Evolutionary conservation across 2,329 filamentous ascomycete species (phyloP).

Genomic region (Aspergillus tamarii): DNA sequence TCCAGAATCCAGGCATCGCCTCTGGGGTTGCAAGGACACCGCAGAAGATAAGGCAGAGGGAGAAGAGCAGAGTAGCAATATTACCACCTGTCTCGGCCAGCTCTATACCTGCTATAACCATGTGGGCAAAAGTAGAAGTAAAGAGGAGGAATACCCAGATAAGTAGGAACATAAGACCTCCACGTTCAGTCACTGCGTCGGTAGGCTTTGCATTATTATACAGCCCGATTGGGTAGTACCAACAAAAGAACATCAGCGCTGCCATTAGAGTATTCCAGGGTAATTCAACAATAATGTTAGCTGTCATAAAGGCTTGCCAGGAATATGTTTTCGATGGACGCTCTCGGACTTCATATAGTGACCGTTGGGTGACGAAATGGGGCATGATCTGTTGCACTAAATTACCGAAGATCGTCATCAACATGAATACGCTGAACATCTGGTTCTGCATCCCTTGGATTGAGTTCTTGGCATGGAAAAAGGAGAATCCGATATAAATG

Average conservation of each 20-base stretch:
- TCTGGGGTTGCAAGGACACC: slow-evolving; percentile 54
- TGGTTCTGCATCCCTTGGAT: slow-evolving; percentile 84
- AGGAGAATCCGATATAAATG: slow-evolving; percentile 82
- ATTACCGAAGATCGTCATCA: slow-evolving; percentile 75
- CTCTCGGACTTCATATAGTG: slow-evolving; percentile 63
- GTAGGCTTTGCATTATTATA: slow-evolving; percentile 45
- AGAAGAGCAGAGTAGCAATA: slow-evolving; percentile 62
- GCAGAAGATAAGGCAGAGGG: slow-evolving; percentile 64
- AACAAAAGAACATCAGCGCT: slow-evolving; percentile 65
- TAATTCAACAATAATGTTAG: slow-evolving; percentile 72
- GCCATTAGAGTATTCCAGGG: slow-evolving; percentile 66
- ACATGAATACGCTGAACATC: slow-evolving; percentile 86
- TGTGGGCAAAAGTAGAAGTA: slow-evolving; percentile 70
- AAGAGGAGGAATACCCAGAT: slow-evolving; percentile 70
- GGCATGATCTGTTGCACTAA: slow-evolving; percentile 59
- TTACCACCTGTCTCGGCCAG: slow-evolving; percentile 69
- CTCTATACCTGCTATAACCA: slow-evolving; percentile 71
- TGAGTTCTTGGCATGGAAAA: slow-evolving; percentile 73
- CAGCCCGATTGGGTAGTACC: slow-evolving; percentile 66
- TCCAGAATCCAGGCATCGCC: slow-evolving; percentile 71
- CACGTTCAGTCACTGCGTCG: slow-evolving; percentile 52
- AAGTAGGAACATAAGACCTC: slow-evolving; percentile 67
- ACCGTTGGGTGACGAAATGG: slow-evolving; percentile 59
- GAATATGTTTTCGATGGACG: slow-evolving; percentile 71
- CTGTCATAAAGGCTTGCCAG: slow-evolving; percentile 71